These are phyloP conservation scores for Cordyceps militaris DNA, from an alignment of 2,329 filamentous ascomycete genomes.

Conservation along the genomic window DNA sequence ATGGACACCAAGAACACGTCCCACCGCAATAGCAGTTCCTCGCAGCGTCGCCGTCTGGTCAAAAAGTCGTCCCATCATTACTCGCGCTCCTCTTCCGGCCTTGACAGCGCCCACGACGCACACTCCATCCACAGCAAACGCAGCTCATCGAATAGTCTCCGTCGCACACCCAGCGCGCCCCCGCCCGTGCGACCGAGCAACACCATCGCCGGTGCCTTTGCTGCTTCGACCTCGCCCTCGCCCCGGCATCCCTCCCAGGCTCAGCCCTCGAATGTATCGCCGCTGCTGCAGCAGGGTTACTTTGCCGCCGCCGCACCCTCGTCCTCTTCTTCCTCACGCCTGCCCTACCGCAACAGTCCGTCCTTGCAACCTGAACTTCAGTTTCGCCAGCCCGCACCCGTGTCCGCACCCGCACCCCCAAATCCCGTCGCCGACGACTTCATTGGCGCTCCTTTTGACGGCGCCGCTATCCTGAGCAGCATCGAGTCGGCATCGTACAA, in stretches of 20 bases:
- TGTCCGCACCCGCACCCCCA: slow-evolving; percentile 18
- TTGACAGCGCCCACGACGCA: slow-evolving; percentile 48
- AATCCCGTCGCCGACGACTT: slow-evolving; percentile 46
- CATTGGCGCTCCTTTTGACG: slow-evolving; percentile 60
- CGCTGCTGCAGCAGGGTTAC: slow-evolving; percentile 38
- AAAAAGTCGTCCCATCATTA: slow-evolving; percentile 52
- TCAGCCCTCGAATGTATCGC: slow-evolving; percentile 39
- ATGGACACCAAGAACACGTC: slow-evolving; percentile 40
- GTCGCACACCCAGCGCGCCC: slow-evolving; percentile 54
- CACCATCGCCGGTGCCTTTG: slow-evolving; percentile 32
- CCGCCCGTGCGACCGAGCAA: slow-evolving; percentile 42
- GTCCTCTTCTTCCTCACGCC: slow-evolving; percentile 1
- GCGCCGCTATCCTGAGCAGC: slow-evolving; percentile 52
- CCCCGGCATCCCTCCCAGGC: slow-evolving; percentile 38
- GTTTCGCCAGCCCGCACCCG: slow-evolving; percentile 19
- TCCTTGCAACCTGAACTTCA: slow-evolving; percentile 21
- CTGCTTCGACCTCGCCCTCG: slow-evolving; percentile 37
- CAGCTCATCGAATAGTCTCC: slow-evolving; percentile 53
- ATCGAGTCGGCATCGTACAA: slow-evolving; percentile 44
- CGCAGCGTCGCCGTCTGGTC: slow-evolving; percentile 53
- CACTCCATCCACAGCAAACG: slow-evolving; percentile 54
- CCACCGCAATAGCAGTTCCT: slow-evolving; percentile 34
- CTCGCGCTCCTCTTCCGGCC: slow-evolving; percentile 39
- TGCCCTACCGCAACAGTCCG: slow-evolving; percentile 9
- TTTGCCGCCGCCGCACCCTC: slow-evolving; percentile 29